Base-by-base conservation (phyloP, 2,329 filamentous ascomycete genomes). In the Alternaria gaisen region DNA sequence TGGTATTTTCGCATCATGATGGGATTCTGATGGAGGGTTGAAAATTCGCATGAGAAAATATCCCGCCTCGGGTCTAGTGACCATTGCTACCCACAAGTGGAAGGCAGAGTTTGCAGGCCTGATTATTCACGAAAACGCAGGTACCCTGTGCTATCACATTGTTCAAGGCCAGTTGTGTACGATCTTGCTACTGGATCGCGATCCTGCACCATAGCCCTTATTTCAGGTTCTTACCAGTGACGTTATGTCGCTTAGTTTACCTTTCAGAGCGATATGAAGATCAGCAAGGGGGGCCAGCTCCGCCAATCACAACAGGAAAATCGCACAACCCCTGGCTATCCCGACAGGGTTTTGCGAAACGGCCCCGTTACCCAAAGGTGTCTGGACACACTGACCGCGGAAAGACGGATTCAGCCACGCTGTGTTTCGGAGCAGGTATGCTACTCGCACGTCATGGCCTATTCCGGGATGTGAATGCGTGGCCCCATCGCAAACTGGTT, bases 401-500 rank as follows among this genome's bases (percentile, higher is more conserved):
- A 63, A 44, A 40, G 42, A 61, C 61, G 63, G 70, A 61, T 64
- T 67, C 65, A 70, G 64, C 64, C 68, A 59, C 54, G 52, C 58
- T 52, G 56, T 60, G 43, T 50, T 55, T 50, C 53, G 36, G 55
- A 55, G 57, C 60, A 43, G 46, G 22, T 57, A 11, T 56, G 46
- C 38, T 52, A 44, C 22, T 56, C 52, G 56, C 65, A 72, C 71
- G 72, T 74, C 72, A 75, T 75, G 69, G 65, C 62, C 57, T 48
- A 60, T 47, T 67, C 54, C 53, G 56, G 47, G 38, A 58, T 55
- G 47, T 63, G 64, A 60, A 69, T 69, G 66, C 60, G 54, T 51
- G 63, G 68, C 57, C 53, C 47, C 28, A 16, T 46, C 34, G 20
- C 42, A 24, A 43, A 43, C 44, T 51, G 65, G 60, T 65, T 68